Evolutionary conservation across 129 eudicot genomes (phyloP), one percentile per base, ranked within the genome.

Genomic region (Oenanthe sinensis): DNA sequence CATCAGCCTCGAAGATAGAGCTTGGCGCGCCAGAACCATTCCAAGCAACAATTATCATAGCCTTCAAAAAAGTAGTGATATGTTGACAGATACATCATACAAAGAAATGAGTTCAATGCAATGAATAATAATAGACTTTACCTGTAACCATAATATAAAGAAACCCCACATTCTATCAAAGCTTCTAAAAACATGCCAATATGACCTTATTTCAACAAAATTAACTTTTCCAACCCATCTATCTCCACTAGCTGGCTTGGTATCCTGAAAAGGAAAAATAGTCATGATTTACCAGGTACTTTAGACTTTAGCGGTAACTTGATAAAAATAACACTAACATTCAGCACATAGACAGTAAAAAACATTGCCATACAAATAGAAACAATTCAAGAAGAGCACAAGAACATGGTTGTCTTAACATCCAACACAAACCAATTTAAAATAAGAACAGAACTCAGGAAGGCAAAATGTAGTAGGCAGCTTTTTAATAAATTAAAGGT

Each of bases 151-250:
- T 82, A 95, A 75, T 81, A 95, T 95, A 71, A 95, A 91, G 87
- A 95, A 95, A 82, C 97, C 86, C 97, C 98, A 95, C 98, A 95
- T 95, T 82, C 96, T 84, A 82, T 95, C 96, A 46, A 95, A 95
- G 84, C 99, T 96, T 85, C 99, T 90, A 79, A 92, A 92, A 49
- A 96, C 88, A 82, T 96, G 99, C 96, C 94, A 96, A 86, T 76
- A 96, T 30, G 99, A 85, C 46, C 99, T 92, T 43, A 96, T 92
- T 85, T 96, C 99, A 30, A 96, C 97, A 86, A 92, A 96, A 81
- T 92, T 92, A 50, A 90, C 97, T 85, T 96, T 96, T 54, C 97
- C 99, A 79, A 91, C 85, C 90, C 97, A 85, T 62, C 97, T 84
- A 83, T 87, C 91, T 28, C 82, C 85, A 9, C 82, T 69, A 82